phyloP scores from a whole-genome alignment of 495 filamentous ascomycete species.

The Penicillium longicatenatum region DNA sequence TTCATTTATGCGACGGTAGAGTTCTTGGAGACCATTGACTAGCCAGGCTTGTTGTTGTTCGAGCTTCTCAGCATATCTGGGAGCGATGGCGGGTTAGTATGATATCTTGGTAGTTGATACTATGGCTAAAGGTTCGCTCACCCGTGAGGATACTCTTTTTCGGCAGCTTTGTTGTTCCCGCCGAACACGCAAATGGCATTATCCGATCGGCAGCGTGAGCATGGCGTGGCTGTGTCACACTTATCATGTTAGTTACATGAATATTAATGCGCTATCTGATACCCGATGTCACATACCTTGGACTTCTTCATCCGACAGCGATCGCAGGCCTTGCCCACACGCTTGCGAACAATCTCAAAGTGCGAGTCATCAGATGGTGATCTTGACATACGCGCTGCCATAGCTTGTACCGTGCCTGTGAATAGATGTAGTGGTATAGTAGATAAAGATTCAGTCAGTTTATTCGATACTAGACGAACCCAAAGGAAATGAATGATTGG shows the following conservation, averaged over 20 bases:
- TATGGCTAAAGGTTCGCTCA: neutral
- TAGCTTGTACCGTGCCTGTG: neutral
- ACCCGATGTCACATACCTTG: neutral
- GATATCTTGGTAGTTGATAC: neutral
- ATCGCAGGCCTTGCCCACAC: constrained; percentile 8
- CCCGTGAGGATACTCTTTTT: neutral
- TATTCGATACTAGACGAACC: neutral
- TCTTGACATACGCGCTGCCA: neutral
- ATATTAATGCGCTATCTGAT: neutral
- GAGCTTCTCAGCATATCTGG: neutral
- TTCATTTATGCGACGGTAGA: neutral
- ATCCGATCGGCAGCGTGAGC: constrained; percentile 2
- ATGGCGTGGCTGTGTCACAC: constrained; percentile 2
- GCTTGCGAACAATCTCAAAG: neutral
- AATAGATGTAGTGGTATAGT: neutral
- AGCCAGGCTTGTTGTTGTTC: neutral
- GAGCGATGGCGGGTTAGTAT: neutral
- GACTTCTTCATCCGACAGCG: constrained; percentile 5
- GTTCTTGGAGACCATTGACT: neutral
- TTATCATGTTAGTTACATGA: neutral
- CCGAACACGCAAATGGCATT: constrained; percentile 2
- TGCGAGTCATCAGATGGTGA: neutral
- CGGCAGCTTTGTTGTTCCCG: neutral
- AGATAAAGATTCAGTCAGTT: neutral
- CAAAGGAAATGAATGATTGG: neutral